phyloP scores from a whole-genome alignment of 495 filamentous ascomycete genomes.

The Neurospora sp. region DNA sequence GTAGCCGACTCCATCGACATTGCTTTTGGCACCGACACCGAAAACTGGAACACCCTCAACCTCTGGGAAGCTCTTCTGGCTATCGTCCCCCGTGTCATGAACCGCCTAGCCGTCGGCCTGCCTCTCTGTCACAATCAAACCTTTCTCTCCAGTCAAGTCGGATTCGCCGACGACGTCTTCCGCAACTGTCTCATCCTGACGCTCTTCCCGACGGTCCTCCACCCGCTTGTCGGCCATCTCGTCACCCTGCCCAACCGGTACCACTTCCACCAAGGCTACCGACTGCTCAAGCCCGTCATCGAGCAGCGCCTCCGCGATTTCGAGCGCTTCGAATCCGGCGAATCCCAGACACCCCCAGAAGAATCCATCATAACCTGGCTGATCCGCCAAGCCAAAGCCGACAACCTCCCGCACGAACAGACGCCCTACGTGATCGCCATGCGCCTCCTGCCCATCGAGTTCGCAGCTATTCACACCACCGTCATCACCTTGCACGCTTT shows the following conservation, averaged over 20 bases:
- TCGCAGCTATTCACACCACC: constrained; percentile 40
- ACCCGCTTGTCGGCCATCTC: constrained; percentile 22
- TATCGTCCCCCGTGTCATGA: constrained; percentile 23
- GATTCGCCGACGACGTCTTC: constrained; percentile 23
- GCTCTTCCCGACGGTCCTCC: constrained; percentile 25
- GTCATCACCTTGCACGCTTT: constrained; percentile 32
- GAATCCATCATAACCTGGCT: constrained; percentile 29
- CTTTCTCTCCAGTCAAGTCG: constrained; percentile 21
- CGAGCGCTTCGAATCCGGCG: constrained; percentile 11
- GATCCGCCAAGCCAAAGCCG: constrained; percentile 24
- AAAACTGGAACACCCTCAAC: constrained; percentile 23
- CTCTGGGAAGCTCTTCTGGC: constrained; percentile 25
- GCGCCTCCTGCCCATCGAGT: constrained; percentile 31
- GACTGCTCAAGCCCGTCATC: constrained; percentile 15
- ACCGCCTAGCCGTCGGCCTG: constrained; percentile 21
- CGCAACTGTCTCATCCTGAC: constrained; percentile 25
- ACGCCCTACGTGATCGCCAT: constrained; percentile 16
- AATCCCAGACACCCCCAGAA: constrained; percentile 4
- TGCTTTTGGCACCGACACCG: constrained; percentile 20
- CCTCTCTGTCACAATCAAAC: constrained; percentile 17
- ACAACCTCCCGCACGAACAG: constrained; percentile 14
- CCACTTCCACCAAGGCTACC: constrained; percentile 18
- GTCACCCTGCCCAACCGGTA: constrained; percentile 19
- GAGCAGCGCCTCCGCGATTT: constrained; percentile 20
- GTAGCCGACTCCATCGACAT: constrained; percentile 19